These are phyloP conservation scores for Tolypocladium capitatum DNA, from an alignment of 2,329 filamentous ascomycete genomes.

Conservation along the genomic window DNA sequence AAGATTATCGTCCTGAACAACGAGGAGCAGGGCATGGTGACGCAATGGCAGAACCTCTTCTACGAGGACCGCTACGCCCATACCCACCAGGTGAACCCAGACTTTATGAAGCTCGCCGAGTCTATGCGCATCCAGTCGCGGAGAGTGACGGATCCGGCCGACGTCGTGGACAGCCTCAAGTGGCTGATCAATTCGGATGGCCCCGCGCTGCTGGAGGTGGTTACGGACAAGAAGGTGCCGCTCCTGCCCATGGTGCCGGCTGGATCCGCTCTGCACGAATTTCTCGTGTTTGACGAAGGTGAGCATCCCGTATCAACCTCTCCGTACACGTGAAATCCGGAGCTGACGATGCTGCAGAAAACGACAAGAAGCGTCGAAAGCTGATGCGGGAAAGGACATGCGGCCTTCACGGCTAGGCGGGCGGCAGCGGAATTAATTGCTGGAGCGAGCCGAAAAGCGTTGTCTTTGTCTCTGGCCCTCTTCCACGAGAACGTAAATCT, in stretches of 20 bases:
- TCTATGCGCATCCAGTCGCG: constrained; percentile 77
- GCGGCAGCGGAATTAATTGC: background rate
- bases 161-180: constrained; percentile 63
- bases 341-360: constrained; percentile 36
- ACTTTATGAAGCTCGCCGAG: constrained; percentile 85
- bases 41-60: constrained; percentile 96
- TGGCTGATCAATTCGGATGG: constrained; percentile 86
- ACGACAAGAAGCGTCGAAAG: constrained; percentile 54
- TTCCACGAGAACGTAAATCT: background rate
- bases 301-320: constrained; percentile 5
- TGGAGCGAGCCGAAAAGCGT: no score
- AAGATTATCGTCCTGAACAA: constrained; percentile 94
- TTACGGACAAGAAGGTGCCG: constrained; percentile 83
- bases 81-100: constrained; percentile 89
- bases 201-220: constrained; percentile 83
- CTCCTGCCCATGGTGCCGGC: constrained; percentile 96
- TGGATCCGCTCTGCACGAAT: constrained; percentile 80
- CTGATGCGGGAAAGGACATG: constrained; percentile 51
- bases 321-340: background rate
- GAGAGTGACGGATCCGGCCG: constrained; percentile 58
- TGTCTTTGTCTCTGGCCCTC: background rate
- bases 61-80: constrained; percentile 89
- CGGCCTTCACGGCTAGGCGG: constrained; percentile 29
- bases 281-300: constrained; percentile 40
- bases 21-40: constrained; percentile 97